These are phyloP conservation scores for Stephanodiscus triporus DNA, from an alignment of 108 stramenopile genomes.

Conservation along the genomic window DNA sequence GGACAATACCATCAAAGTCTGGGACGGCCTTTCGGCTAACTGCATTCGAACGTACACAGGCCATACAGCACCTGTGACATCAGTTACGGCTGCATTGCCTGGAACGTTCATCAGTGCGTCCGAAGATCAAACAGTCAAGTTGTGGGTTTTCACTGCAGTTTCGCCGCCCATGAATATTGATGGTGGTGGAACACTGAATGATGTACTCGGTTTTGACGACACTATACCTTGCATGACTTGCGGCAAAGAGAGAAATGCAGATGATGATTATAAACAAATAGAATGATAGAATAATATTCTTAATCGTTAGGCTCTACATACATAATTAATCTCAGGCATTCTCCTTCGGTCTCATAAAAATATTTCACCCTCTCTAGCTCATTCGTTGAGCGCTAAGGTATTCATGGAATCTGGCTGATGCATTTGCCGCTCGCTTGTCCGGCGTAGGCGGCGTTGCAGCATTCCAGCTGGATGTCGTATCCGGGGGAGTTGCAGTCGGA, in stretches of 20 bases:
- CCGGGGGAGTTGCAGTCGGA: no score
- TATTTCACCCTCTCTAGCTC: no score
- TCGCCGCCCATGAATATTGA: neutral
- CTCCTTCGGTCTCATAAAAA: no score
- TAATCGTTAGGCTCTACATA: no score
- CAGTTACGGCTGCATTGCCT: conserved; percentile 5
- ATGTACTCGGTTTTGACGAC: neutral
- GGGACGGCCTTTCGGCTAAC: conserved; percentile 34
- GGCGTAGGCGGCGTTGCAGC: no score
- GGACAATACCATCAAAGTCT: conserved; percentile 40
- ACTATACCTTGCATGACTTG: neutral
- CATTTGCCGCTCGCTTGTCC: no score
- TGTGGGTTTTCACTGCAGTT: conserved; percentile 39
- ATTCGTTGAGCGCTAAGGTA: no score
- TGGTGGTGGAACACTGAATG: neutral
- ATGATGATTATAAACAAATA: neutral
- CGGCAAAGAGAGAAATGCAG: neutral
- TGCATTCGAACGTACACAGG: conserved; percentile 34
- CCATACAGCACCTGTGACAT: conserved; percentile 17
- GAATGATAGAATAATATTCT: no score
- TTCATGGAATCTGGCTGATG: no score
- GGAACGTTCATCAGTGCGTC: conserved; percentile 27
- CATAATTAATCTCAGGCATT: no score
- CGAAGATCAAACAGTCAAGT: conserved; percentile 32
- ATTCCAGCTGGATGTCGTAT: no score